Conservation (phyloP, 2,329 filamentous ascomycete genomes). For the Ophiostoma ips region DNA sequence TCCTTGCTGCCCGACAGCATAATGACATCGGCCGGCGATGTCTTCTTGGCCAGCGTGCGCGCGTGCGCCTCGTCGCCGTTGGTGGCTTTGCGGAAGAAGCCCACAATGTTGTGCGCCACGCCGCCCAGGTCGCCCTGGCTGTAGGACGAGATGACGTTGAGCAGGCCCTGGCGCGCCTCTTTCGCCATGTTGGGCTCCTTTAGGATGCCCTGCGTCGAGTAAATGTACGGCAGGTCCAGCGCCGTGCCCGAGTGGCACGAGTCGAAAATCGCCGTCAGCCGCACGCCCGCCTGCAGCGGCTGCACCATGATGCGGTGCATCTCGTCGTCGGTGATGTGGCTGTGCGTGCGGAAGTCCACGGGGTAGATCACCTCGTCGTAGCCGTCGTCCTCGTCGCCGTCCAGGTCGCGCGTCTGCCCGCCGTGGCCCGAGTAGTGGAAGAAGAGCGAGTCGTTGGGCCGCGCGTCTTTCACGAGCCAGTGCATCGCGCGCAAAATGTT, state of each 20-base stretch:
- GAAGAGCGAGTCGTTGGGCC: constrained; percentile 86
- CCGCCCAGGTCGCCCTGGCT: constrained; percentile 70
- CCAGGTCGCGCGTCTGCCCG: constrained; percentile 66
- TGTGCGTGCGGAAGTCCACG: constrained; percentile 60
- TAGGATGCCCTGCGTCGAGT: constrained; percentile 65
- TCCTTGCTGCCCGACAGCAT: constrained; percentile 99
- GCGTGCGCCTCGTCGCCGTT: constrained; percentile 60
- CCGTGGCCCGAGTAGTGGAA: constrained; percentile 92
- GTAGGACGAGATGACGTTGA: constrained; percentile 64
- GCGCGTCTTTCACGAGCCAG: constrained; percentile 89
- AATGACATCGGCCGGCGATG: constrained; percentile 85
- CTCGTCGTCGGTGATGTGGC: constrained; percentile 66
- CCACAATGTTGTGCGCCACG: constrained; percentile 67
- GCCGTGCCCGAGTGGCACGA: constrained; percentile 69
- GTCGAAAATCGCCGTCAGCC: constrained; percentile 71
- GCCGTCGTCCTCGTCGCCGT: constrained; percentile 69
- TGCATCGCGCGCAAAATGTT: constrained; percentile 96
- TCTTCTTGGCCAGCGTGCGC: constrained; percentile 75
- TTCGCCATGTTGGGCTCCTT: constrained; percentile 73
- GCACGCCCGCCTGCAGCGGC: constrained; percentile 67
- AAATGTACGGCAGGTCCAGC: constrained; percentile 65
- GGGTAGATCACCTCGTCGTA: constrained; percentile 78
- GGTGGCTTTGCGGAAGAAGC: constrained; percentile 77
- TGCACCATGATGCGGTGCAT: constrained; percentile 67
- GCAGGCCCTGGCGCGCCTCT: constrained; percentile 59